Evolutionary conservation across 2,329 filamentous ascomycete species (phyloP).

Genomic region (Purpureocillium takamizusanense): DNA sequence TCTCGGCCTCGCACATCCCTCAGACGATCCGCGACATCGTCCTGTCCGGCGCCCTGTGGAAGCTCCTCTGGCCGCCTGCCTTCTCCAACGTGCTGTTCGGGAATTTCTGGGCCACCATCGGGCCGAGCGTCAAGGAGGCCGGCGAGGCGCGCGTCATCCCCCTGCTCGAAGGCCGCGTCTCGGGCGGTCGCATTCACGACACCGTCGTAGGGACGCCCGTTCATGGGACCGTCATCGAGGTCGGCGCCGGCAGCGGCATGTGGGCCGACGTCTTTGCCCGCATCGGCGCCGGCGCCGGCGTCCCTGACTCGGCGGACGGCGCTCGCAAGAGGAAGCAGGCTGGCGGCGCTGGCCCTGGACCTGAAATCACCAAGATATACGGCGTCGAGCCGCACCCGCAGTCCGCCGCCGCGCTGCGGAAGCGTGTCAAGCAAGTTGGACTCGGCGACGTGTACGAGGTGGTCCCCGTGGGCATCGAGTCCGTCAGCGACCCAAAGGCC

Average conservation of each 20-base stretch:
- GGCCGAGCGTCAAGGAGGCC: constrained; percentile 37
- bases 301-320: constrained; percentile 5
- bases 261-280: constrained; percentile 47
- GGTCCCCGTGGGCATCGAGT: constrained; percentile 53
- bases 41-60: constrained; percentile 18
- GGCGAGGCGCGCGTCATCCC: constrained; percentile 38
- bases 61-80: constrained; percentile 29
- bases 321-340: constrained; percentile 12
- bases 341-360: constrained; percentile 8
- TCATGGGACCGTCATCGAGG: constrained; percentile 47
- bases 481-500: constrained; percentile 31
- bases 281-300: constrained; percentile 10
- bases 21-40: constrained; percentile 36
- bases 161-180: constrained; percentile 41
- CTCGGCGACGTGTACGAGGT: constrained; percentile 51
- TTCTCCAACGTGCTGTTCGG: constrained; percentile 49
- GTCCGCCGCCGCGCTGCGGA: constrained; percentile 38
- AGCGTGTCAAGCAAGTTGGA: constrained; percentile 39
- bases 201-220: constrained; percentile 27
- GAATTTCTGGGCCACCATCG: constrained; percentile 48
- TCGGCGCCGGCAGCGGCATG: constrained; percentile 52
- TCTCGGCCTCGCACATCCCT: constrained; percentile 41
- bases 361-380: constrained; percentile 44
- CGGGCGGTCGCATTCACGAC: constrained; percentile 24
- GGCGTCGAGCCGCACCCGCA: constrained; percentile 55